A percentile compares a stretch with the other conserved stretches of the same genome.
Evolutionary conservation across 805 yeast species (phyloP).

Genomic region (Ogataea glucozyma): DNA sequence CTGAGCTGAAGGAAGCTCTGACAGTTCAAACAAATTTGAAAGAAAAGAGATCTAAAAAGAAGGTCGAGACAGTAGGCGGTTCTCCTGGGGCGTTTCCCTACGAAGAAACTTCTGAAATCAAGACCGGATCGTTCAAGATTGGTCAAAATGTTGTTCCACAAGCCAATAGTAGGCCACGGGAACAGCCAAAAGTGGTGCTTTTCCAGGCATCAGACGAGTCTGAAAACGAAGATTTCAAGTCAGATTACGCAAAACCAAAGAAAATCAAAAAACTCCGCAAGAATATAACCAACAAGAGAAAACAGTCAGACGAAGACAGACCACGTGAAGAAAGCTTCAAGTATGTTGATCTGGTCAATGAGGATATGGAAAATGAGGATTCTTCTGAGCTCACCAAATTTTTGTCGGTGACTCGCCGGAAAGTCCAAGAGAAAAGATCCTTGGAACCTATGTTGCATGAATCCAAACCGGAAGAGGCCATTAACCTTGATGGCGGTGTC

Average conservation of each 20-base stretch:
- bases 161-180: constrained; percentile 4
- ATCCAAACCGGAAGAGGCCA: constrained; percentile 5
- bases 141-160: constrained; percentile 23
- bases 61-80: constrained; percentile 35
- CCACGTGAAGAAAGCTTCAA: constrained; percentile 23
- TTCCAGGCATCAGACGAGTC: constrained; percentile 16
- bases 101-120: constrained; percentile 26
- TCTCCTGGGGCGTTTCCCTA: neutral
- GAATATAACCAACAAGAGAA: constrained; percentile 16
- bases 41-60: constrained; percentile 24
- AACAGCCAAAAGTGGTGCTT: constrained; percentile 17
- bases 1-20: constrained; percentile 19
- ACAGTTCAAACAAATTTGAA: constrained; percentile 24
- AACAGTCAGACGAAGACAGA: constrained; percentile 24
- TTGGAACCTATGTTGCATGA: constrained; percentile 2
- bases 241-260: constrained; percentile 21
- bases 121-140: constrained; percentile 28
- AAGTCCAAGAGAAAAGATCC: constrained; percentile 25
- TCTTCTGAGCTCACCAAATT: constrained; percentile 27
- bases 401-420: constrained; percentile 33
- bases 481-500: constrained; percentile 20
- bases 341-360: constrained; percentile 31
- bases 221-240: constrained; percentile 18
- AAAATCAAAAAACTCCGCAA: constrained; percentile 26
- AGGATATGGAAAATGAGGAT: constrained; percentile 29